A percentile compares a stretch with the other conserved stretches of the same genome.
Evolutionary conservation across 768 basidiomycete genomes (phyloP).

Genomic region (Lentinula raphanica): DNA sequence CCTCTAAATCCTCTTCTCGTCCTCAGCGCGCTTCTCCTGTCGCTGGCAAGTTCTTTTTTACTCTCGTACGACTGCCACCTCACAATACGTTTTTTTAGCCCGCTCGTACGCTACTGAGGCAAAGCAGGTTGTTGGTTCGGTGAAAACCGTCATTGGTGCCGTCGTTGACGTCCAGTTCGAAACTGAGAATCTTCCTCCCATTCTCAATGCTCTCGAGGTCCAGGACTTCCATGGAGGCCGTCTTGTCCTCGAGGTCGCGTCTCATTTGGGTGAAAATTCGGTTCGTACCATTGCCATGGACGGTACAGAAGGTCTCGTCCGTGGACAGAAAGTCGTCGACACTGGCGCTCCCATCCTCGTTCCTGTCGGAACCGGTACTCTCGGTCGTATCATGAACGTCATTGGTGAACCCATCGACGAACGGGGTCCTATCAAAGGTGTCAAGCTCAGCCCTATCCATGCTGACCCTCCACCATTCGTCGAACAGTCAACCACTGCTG

Average conservation of each 20-base stretch:
- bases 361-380: conserved; percentile 89
- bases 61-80: too few relatives aligned
- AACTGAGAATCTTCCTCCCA: conserved; percentile 89
- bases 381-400: conserved; percentile 99
- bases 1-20: conserved; percentile 42
- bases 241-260: conserved; percentile 98
- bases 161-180: conserved; percentile 99
- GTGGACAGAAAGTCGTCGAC: conserved; percentile 95
- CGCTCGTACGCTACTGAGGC: conserved; percentile 93
- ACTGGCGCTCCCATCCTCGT: conserved; percentile 95
- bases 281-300: conserved; percentile 99
- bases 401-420: conserved; percentile 99
- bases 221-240: conserved; percentile 91
- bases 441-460: conserved; percentile 89
- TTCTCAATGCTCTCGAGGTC: conserved; percentile 98
- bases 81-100: conserved; percentile 37
- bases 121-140: conserved; percentile 63
- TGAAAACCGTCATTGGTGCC: conserved; percentile 99
- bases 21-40: conserved; percentile 43
- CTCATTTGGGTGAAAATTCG: conserved; percentile 98
- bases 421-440: conserved; percentile 97
- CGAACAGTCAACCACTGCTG: conserved; percentile 97
- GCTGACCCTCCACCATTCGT: conserved; percentile 96
- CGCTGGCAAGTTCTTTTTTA: conserved; percentile 47
- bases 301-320: conserved; percentile 99